Evolutionary conservation across 345 rosid species (phyloP), one percentile per base, ranked within the genome.

Genomic region (Excoecaria agallocha): DNA sequence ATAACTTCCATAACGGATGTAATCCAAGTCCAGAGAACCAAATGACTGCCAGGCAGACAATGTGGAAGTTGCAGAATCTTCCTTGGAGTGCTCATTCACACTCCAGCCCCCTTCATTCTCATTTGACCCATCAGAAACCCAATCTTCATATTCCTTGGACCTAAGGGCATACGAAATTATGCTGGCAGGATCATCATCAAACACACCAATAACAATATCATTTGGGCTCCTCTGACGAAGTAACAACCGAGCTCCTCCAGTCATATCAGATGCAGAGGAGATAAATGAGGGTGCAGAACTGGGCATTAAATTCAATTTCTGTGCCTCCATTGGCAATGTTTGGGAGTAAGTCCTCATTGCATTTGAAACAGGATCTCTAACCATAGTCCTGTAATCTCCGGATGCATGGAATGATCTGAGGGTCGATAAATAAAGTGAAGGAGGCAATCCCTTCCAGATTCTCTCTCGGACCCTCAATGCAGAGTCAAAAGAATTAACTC

Each of bases 121-220:
- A 76, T 70, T 68, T 17, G 80, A 77, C 74, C 66, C 86, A 65
- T 79, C 85, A 70, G 77, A 70, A 24, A 93, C 86, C 96, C 90
- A 91, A 63, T 88, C 92, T 25, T 86, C 90, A 76, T 96, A 86
- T 70, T 91, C 91, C 84, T 85, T 90, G 73, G 96, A 90, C 78
- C 85, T 85, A 41, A 96, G 91, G 66, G 96, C 99, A 86, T 88
- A 93, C 0, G 99, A 89, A 60, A 96, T 89, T 39, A 93, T 83
- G 69, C 99, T 96, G 50, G 89, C 88, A 3, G 97, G 98, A 78
- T 96, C 99, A 82, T 87, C 82, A n/a, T 93, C 98, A 59, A 88
- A 90, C 59, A 96, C 97, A 71, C 97, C 93, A 66, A 93, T 69
- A 74, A 91, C 95, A 4, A 93, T 71, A 68, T 88, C 93, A 69